These are phyloP conservation scores for Cytidiella melzeri DNA, from an alignment of 768 basidiomycete genomes.

Conservation along the genomic window DNA sequence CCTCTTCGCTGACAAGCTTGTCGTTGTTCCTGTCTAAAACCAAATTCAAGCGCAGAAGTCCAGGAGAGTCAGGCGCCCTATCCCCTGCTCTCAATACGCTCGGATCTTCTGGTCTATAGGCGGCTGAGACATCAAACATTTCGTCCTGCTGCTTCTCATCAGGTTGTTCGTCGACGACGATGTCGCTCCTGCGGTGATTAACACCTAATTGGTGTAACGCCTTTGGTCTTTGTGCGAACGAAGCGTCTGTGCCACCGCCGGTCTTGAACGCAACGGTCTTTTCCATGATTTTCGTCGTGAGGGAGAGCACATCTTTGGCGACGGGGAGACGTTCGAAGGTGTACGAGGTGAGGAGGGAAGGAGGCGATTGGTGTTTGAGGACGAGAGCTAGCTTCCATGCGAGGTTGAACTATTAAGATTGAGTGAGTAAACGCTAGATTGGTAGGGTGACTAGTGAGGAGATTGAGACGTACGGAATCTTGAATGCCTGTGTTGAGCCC, in stretches of 20 bases:
- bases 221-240: slow-evolving; percentile 2
- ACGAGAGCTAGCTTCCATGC: slow-evolving; percentile 28
- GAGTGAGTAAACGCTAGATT: neutral
- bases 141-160: neutral
- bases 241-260: neutral
- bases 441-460: neutral
- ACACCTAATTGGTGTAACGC: slow-evolving; percentile 38
- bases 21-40: too few relatives aligned
- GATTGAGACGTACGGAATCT: slow-evolving; percentile 13
- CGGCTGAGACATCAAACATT: neutral
- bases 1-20: neutral
- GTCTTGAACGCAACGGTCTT: neutral
- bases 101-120: neutral
- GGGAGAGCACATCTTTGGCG: slow-evolving; percentile 23
- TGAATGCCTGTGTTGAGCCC: slow-evolving; percentile 16
- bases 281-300: slow-evolving; percentile 11
- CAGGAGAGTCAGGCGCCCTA: slow-evolving; percentile 4
- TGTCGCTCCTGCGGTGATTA: slow-evolving; percentile 44
- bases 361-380: slow-evolving; percentile 19
- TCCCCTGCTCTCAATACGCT: too few relatives aligned
- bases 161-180: slow-evolving; percentile 33
- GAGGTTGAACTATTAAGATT: slow-evolving; percentile 21
- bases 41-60: neutral
- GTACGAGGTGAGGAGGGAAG: slow-evolving; percentile 24
- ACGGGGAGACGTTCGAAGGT: slow-evolving; percentile 26